Base-by-base conservation (phyloP, 345 rosid species). In the Boechera stricta region DNA sequence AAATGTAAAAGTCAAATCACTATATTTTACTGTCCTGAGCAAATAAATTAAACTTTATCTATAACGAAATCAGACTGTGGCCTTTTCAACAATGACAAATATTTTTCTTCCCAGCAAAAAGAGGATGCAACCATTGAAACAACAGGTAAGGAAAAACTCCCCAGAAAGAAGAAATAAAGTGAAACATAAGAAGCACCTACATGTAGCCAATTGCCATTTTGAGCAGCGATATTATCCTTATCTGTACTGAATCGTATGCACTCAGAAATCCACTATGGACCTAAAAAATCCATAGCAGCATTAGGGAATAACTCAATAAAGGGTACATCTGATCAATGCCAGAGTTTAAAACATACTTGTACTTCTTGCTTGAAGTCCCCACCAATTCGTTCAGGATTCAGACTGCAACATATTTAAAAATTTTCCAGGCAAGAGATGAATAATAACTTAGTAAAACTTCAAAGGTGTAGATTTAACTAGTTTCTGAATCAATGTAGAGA, bases 311-410 rank as follows among this genome's bases (percentile, higher is more conserved):
- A 59, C 64, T 66, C 68, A n/a, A 4, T 66, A 49, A 47, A 39
- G 24, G 5, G 10, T 49, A 31, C 48, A 78, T 13, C 5, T 66
- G 8, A 36, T 18, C 39, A 78, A 48, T 59, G 32, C 56, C 10
- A 59, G 26, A 66, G 58, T 41, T 66, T 8, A 12, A 11, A 56
- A 55, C 78, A 63, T 81, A 91, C 98, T 78, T 94, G 98, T 75
- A 90, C 83, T 85, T 94, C 98, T 87, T 94, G 85, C 85, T 87
- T 92, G 83, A 92, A 92, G 81, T 94, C 97, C 72, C 95, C 97
- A 41, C 93, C 97, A 75, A 90, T 88, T 81, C 98, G 85, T 79
- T 94, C 98, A 45, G 98, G 97, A 81, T 94, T 94, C 64, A 94
- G 63, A 84, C 98, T 94, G 73, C 74, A 67, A 49, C 63, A 57